Evolutionary conservation across 805 yeast species (phyloP).

Genomic region (Yarrowia deformans): DNA sequence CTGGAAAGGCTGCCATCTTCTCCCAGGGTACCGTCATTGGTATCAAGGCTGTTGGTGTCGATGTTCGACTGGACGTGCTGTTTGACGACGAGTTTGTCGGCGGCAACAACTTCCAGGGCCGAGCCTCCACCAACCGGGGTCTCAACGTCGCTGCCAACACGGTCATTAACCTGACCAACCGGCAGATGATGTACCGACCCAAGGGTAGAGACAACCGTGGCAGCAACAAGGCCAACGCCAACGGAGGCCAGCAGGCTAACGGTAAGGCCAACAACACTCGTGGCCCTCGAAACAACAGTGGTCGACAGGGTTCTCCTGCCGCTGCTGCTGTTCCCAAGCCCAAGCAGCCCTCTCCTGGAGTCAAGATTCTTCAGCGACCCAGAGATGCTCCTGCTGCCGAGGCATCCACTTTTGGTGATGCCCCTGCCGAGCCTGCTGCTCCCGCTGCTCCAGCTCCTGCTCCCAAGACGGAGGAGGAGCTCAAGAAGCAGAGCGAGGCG

Average conservation of each 20-base stretch:
- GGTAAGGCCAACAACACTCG: constrained; percentile 2
- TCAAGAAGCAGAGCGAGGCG: constrained; percentile 37
- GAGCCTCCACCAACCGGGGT: constrained; percentile 80
- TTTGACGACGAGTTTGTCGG: constrained; percentile 85
- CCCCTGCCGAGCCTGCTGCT: constrained; percentile 43
- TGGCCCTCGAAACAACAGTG: constrained; percentile 4
- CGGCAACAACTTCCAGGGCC: constrained; percentile 82
- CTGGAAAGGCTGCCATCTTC: constrained; percentile 88
- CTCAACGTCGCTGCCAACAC: constrained; percentile 80
- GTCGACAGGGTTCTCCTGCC: constrained; percentile 29
- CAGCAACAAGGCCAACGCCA: background rate
- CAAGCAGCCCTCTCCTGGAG: constrained; percentile 38
- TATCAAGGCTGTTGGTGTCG: constrained; percentile 65
- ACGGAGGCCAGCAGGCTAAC: constrained; percentile 22
- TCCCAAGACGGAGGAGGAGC: constrained; percentile 36
- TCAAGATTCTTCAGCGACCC: constrained; percentile 41
- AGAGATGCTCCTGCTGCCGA: constrained; percentile 21
- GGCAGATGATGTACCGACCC: constrained; percentile 79
- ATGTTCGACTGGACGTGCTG: constrained; percentile 70
- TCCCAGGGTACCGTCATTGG: constrained; percentile 88
- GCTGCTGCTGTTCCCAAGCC: constrained; percentile 29
- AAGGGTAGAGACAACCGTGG: constrained; percentile 46
- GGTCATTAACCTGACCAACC: constrained; percentile 75
- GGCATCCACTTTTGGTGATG: constrained; percentile 38
- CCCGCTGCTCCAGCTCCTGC: constrained; percentile 41